Base-by-base conservation (phyloP, 106 monocot species). In the Dioscorea alata region DNA sequence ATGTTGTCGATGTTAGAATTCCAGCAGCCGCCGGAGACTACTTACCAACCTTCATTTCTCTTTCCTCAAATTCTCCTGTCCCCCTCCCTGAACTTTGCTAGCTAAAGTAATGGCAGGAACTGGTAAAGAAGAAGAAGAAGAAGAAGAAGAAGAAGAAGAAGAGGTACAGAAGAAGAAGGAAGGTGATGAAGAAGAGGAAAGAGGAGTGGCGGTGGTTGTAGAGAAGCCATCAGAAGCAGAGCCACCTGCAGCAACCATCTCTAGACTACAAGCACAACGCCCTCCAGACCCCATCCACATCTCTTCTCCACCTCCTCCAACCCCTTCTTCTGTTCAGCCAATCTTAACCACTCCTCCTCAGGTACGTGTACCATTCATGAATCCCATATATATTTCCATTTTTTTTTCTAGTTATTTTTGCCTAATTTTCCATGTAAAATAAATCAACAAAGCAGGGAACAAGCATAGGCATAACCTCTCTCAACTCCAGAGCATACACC, bases 401-500 rank as follows among this genome's bases (percentile, higher is more conserved):
- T 23, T 25, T 17, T 17, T 23, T 34, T 33, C 25, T 34, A 28
- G 2, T 28, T 28, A 28, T 57, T 50, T 33, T 14, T 52, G 4
- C 16, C 33, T 14, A 18, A 20, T 48, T 48, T 34, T 20, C 33
- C 33, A 12, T 13, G 10, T 9, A 48, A 50, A 50, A 28, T 28
- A 50, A 50, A 28, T 28, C 28, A 50, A 50, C n/a, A 50, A n/a
- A 60, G n/a, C 33, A 42, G 33, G 35, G 22, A 7, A 17, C 21
- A 23, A 35, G 76, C 73, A 70, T 48, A 0, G 22, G 73, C 16
- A 19, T 77, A 21, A 62, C 74, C 4, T 67, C 92, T 2, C 75
- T 97, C 24, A 97, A 97, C 81, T 92, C 97, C 10, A 74, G 79
- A 56, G 57, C 28, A 16, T 82, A 89, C 81, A 97, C 92, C 48